phyloP scores from a whole-genome alignment of 2,329 filamentous ascomycete genomes.

The Stemphylium beticola region DNA sequence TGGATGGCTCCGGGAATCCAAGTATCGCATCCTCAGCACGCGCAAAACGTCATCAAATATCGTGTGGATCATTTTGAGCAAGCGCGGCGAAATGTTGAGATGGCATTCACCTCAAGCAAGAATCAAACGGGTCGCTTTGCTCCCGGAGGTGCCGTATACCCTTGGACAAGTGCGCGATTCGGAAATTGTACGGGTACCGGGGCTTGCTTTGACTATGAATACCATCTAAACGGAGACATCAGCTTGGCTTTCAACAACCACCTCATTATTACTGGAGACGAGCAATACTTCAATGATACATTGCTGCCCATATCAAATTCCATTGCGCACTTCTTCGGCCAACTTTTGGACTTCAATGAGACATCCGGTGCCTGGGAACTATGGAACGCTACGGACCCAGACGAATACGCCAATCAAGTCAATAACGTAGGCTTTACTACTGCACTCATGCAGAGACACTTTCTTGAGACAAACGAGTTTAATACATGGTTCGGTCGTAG shows the following conservation, averaged over 20 bases:
- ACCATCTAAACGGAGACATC: slow-evolving; percentile 74
- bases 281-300: slow-evolving; percentile 59
- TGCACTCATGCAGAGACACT: slow-evolving; percentile 63
- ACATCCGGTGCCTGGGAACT: slow-evolving; percentile 39
- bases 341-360: slow-evolving; percentile 66
- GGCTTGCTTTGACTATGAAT: slow-evolving; percentile 73
- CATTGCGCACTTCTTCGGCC: slow-evolving; percentile 65
- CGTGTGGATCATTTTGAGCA: slow-evolving; percentile 64
- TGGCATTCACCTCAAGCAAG: slow-evolving; percentile 63
- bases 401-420: slow-evolving; percentile 71
- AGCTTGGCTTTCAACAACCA: slow-evolving; percentile 67
- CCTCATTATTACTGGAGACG: slow-evolving; percentile 65
- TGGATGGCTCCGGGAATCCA: slow-evolving; percentile 74
- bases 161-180: slow-evolving; percentile 71
- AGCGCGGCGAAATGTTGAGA: slow-evolving; percentile 65
- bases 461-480: slow-evolving; percentile 64
- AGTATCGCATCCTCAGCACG: slow-evolving; percentile 66
- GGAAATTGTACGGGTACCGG: slow-evolving; percentile 71
- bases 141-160: slow-evolving; percentile 65
- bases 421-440: slow-evolving; percentile 74
- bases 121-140: slow-evolving; percentile 64
- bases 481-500: slow-evolving; percentile 61
- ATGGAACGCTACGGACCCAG: slow-evolving; percentile 71
- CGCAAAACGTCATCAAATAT: slow-evolving; percentile 69
- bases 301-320: slow-evolving; percentile 70